phyloP scores from a whole-genome alignment of 1,139 yeast species.

The Hanseniaspora uvarum region DNA sequence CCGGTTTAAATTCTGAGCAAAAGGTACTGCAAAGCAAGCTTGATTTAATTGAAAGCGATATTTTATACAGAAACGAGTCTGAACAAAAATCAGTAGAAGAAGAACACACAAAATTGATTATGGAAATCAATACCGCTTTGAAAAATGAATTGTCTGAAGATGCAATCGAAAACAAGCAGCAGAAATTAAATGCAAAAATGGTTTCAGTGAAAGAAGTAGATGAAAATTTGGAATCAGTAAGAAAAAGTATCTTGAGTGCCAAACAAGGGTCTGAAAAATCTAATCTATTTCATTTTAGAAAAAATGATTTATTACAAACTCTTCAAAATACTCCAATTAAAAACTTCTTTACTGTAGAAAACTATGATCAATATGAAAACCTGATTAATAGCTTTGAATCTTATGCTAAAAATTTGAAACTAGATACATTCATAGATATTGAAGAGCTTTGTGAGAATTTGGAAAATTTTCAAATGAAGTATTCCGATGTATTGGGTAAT shows the following conservation, averaged over 20 bases:
- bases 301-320: conserved; percentile 22
- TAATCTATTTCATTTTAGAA: conserved; percentile 42
- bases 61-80: neutral
- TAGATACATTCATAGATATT: neutral
- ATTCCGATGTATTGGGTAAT: neutral
- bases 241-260: conserved; percentile 41
- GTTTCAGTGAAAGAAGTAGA: conserved; percentile 39
- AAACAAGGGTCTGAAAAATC: conserved; percentile 51
- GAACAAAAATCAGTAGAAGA: conserved; percentile 32
- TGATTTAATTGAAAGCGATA: neutral
- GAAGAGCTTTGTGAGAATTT: neutral
- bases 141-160: conserved; percentile 19
- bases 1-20: neutral
- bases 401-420: neutral
- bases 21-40: neutral
- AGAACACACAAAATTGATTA: conserved; percentile 27
- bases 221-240: conserved; percentile 44
- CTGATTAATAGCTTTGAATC: neutral
- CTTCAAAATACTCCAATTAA: conserved; percentile 12
- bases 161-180: conserved; percentile 31
- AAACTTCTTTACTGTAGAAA: neutral
- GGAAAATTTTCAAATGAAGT: neutral
- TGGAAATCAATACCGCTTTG: conserved; percentile 29
- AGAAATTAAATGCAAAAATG: conserved; percentile 37
- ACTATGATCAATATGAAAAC: neutral